A percentile compares a stretch with the other conserved stretches of the same genome.
These are phyloP conservation scores for Chionographis japonica DNA, from an alignment of 106 monocot species.

Conservation along the genomic window DNA sequence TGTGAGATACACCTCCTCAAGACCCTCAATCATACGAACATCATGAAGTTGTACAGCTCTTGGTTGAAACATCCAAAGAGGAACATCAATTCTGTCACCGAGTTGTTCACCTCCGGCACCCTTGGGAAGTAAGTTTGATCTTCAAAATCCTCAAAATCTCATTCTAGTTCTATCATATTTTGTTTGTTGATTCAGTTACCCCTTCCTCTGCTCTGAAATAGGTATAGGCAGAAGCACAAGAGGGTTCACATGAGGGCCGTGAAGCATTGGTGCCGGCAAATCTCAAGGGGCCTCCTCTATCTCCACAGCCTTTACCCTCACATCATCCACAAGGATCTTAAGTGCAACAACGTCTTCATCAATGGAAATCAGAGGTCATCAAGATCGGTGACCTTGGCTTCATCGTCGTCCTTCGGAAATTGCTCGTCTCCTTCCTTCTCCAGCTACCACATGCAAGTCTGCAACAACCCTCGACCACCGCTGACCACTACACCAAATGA, in stretches of 20 bases:
- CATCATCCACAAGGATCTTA: conserved; percentile 58
- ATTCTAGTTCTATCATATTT: background rate
- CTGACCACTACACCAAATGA: too few relatives aligned
- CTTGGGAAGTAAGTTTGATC: conserved; percentile 35
- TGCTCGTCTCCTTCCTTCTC: conserved; percentile 37
- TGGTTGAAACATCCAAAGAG: conserved; percentile 46
- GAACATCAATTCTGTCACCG: conserved; percentile 62
- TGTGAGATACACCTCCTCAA: conserved; percentile 86
- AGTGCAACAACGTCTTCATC: conserved; percentile 66
- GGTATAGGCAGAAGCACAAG: conserved; percentile 52
- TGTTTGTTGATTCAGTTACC: conserved; percentile 1
- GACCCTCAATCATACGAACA: conserved; percentile 55
- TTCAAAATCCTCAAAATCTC: too few relatives aligned
- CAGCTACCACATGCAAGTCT: too few relatives aligned
- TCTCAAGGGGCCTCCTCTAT: conserved; percentile 43
- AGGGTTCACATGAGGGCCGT: conserved; percentile 52
- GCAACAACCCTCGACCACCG: too few relatives aligned
- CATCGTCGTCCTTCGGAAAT: conserved; percentile 48
- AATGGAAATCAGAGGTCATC: conserved; percentile 58
- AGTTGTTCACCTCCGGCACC: conserved; percentile 38
- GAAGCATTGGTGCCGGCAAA: conserved; percentile 64
- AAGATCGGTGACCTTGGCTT: conserved; percentile 66
- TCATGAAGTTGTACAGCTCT: conserved; percentile 47
- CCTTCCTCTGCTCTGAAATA: too few relatives aligned
- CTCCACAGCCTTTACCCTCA: conserved; percentile 62